These are phyloP conservation scores for Alternaria arborescens DNA, from an alignment of 2,329 filamentous ascomycete genomes.

Conservation along the genomic window DNA sequence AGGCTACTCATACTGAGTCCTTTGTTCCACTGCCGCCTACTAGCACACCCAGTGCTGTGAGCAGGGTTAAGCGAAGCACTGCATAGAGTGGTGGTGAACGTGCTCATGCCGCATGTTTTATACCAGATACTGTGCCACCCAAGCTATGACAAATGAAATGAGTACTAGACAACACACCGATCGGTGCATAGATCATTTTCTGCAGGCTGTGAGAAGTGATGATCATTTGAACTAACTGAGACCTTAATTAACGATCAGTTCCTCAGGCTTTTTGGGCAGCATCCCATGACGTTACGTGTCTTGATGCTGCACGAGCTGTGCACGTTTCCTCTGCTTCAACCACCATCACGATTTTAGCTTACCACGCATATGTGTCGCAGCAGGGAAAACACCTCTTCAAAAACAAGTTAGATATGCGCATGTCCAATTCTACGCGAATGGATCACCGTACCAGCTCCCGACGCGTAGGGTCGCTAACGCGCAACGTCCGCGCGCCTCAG, in stretches of 20 bases:
- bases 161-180: neutral
- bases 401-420: neutral
- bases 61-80: conserved; percentile 2
- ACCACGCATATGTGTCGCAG: neutral
- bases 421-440: neutral
- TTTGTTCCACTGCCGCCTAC: conserved; percentile 40
- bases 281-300: neutral
- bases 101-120: neutral
- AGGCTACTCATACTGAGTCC: conserved; percentile 43
- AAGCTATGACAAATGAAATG: neutral
- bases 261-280: neutral
- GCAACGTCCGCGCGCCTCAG: neutral
- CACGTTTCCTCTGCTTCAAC: neutral
- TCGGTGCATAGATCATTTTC: neutral
- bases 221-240: neutral
- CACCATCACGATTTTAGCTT: neutral
- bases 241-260: neutral
- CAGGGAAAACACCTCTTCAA: neutral
- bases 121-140: neutral
- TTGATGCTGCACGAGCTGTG: neutral
- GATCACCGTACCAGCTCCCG: neutral
- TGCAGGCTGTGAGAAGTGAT: neutral
- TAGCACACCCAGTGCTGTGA: conserved; percentile 17
- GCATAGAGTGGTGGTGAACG: neutral
- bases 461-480: neutral